A percentile compares a stretch with the other conserved stretches of the same genome.
Evolutionary conservation across 2,329 filamentous ascomycete species (phyloP).

Genomic region (Leptoxyphium fumago): DNA sequence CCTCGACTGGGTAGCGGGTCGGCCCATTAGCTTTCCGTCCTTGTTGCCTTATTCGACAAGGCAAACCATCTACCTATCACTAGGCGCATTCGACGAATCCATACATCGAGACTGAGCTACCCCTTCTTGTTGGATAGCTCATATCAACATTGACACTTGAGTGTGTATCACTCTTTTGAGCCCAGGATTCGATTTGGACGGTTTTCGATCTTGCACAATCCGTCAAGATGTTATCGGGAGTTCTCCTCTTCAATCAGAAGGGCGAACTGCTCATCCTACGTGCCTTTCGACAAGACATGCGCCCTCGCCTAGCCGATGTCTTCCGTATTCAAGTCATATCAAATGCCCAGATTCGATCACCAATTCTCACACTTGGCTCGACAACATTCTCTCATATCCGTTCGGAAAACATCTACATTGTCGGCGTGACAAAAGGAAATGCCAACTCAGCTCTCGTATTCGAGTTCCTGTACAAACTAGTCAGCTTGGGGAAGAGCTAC

Average conservation of each 20-base stretch:
- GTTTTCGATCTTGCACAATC: no score
- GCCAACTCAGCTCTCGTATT: conserved; percentile 97
- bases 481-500: conserved; percentile 82
- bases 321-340: conserved; percentile 98
- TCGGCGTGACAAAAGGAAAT: conserved; percentile 96
- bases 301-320: conserved; percentile 91
- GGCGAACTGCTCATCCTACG: conserved; percentile 99
- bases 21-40: no score
- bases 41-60: no score
- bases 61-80: no score
- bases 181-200: no score
- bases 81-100: no score
- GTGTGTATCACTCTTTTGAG: no score
- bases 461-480: conserved; percentile 89
- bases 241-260: conserved; percentile 98
- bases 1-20: no score
- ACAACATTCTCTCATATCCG: conserved; percentile 99
- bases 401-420: conserved; percentile 97
- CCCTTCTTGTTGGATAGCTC: no score
- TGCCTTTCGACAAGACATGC: conserved; percentile 96
- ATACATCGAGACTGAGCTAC: no score
- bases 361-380: conserved; percentile 89
- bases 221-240: conserved; percentile 76
- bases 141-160: no score
- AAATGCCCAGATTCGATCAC: conserved; percentile 92